Base-by-base conservation (phyloP, 257 asterid species). In the Capsicum chinense region DNA sequence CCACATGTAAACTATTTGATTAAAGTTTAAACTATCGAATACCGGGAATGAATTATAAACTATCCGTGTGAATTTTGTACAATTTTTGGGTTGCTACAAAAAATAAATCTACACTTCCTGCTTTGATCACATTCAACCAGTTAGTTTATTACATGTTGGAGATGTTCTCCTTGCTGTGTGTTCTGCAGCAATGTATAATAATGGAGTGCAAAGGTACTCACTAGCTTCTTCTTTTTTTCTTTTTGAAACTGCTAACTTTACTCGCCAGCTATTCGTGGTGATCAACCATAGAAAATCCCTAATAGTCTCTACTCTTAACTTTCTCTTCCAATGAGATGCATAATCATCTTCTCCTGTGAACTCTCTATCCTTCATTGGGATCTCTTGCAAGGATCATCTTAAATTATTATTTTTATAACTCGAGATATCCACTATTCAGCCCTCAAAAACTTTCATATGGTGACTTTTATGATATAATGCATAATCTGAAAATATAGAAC, bases 371-470 rank as follows among this genome's bases (percentile, higher is more conserved):
- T 15, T 74, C 62, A 74, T 50, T 74, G 14, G 8, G 58, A 76
- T 52, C 63, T 26, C 81, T 13, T 14, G 58, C 0, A 4, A 4
- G 81, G 47, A 8, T 74, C 44, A 76, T 2, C 62, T 52, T 21
- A 52, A 74, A 52, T 26, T 6, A 7, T 3, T 26, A 48, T 47
- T 2, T 73, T 48, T 73, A 74, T 21, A 52, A 21, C 48, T 7
- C 47, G 19, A 76, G 63, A 76, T 52, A 50, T 76, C 21, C 81
- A 76, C 63, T 48, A 1, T 52, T 76, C 81, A 76, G 21, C 81
- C 42, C 62, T 76, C 63, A 76, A 50, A 42, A 76, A 52, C 47
- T 48, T 52, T 52, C 44, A 76, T 26, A 26, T 52, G 19, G 21
- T 26, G 47, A 14, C 5, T 76, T 76, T 26, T 52, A 52, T 21